Conservation (phyloP, 345 rosid species). For the Litchi chinensis region DNA sequence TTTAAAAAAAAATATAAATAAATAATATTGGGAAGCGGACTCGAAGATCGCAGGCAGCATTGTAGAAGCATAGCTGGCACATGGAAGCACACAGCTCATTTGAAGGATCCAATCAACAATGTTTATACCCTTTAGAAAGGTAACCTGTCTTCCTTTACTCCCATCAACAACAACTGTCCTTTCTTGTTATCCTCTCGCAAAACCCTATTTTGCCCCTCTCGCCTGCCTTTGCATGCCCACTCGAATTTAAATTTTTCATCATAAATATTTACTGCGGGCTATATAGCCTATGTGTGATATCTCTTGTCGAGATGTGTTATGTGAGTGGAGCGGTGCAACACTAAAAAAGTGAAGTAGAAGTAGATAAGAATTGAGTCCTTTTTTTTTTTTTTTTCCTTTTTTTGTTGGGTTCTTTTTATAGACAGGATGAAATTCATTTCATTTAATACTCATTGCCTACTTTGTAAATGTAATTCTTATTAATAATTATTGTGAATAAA, state of each 20-base stretch:
- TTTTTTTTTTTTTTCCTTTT: too few relatives aligned
- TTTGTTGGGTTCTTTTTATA: too few relatives aligned
- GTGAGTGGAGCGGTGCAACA: too few relatives aligned
- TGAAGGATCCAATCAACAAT: not conserved
- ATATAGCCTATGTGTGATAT: too few relatives aligned
- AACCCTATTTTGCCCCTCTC: not conserved
- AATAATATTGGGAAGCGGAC: not conserved
- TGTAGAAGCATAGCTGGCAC: slow-evolving; percentile 25
- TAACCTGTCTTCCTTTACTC: not conserved
- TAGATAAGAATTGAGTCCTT: too few relatives aligned
- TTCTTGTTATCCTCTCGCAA: too few relatives aligned
- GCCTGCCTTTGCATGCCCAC: not conserved
- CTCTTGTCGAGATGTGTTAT: too few relatives aligned
- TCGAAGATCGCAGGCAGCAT: not conserved
- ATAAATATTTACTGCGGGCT: too few relatives aligned
- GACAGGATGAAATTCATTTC: not conserved
- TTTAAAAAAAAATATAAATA: not conserved
- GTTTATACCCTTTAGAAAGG: too few relatives aligned
- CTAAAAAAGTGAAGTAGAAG: too few relatives aligned
- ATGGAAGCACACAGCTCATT: slow-evolving; percentile 24
- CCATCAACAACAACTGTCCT: not conserved
- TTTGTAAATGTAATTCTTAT: not conserved
- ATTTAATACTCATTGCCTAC: not conserved
- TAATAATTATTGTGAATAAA: too few relatives aligned
- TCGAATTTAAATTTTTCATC: too few relatives aligned